Conservation (phyloP, 2,329 filamentous ascomycete species). For the Taxawa tesnikishii region DNA sequence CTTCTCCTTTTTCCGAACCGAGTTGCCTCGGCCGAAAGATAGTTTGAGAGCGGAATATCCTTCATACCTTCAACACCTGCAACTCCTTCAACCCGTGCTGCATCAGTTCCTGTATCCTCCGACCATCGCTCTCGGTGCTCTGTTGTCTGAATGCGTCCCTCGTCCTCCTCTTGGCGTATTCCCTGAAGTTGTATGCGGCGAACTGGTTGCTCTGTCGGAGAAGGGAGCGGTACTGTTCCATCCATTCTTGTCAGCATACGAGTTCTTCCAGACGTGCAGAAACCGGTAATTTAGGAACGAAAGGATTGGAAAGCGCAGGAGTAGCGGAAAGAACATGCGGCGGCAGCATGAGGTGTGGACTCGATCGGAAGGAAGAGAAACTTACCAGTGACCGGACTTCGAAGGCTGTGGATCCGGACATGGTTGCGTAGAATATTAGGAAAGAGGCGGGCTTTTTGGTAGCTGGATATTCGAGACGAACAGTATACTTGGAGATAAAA, state of each 20-base stretch:
- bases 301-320: background rate
- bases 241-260: background rate
- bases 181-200: slow-evolving; percentile 91
- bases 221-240: slow-evolving; percentile 71
- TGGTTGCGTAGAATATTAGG: too few species aligned
- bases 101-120: slow-evolving; percentile 74
- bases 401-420: slow-evolving; percentile 4
- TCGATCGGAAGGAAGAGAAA: background rate
- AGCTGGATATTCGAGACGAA: too few species aligned
- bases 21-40: background rate
- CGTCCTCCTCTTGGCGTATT: slow-evolving; percentile 87
- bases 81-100: slow-evolving; percentile 80
- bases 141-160: slow-evolving; percentile 82
- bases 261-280: slow-evolving; percentile 1
- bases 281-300: background rate
- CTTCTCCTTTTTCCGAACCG: background rate
- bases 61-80: slow-evolving; percentile 86
- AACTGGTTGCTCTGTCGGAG: slow-evolving; percentile 80
- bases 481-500: too few species aligned
- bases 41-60: slow-evolving; percentile 22
- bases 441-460: too few species aligned
- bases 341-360: background rate
- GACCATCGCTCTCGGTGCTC: slow-evolving; percentile 56
- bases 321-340: background rate
- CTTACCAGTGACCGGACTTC: slow-evolving; percentile 12